phyloP scores from a whole-genome alignment of 2,329 filamentous ascomycete species.

The Stachybotrys echinatus region DNA sequence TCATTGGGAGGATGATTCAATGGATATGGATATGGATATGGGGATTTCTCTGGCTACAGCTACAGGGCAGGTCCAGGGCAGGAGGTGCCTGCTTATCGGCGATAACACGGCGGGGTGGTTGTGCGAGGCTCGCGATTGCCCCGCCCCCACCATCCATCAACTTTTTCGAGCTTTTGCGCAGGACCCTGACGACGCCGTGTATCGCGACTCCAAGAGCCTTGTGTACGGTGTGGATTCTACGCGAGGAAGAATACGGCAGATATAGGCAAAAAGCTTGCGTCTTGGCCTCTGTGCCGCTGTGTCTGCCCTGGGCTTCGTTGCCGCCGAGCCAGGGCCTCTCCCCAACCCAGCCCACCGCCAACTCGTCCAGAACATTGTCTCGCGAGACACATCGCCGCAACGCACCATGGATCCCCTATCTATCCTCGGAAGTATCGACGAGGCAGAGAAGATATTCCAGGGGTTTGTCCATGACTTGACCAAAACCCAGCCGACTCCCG shows the following conservation, averaged over 20 bases:
- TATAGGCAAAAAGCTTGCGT: too few species aligned
- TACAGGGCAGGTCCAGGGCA: too few species aligned
- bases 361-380: neutral
- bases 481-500: constrained; percentile 1
- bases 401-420: neutral
- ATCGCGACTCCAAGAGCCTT: too few species aligned
- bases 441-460: neutral
- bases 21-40: too few species aligned
- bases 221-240: too few species aligned
- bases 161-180: neutral
- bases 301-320: too few species aligned
- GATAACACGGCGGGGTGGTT: neutral
- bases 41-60: too few species aligned
- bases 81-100: neutral
- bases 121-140: neutral
- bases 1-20: too few species aligned
- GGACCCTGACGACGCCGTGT: too few species aligned
- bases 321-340: neutral
- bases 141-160: constrained; percentile 2
- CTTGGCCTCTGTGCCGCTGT: too few species aligned
- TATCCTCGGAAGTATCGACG: neutral
- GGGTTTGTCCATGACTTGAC: neutral
- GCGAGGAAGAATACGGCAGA: too few species aligned
- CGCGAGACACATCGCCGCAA: neutral
- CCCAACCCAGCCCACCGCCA: neutral